phyloP scores from a whole-genome alignment of 1,284 basidiomycete genomes.

The Cutaneotrichosporon sp. region DNA sequence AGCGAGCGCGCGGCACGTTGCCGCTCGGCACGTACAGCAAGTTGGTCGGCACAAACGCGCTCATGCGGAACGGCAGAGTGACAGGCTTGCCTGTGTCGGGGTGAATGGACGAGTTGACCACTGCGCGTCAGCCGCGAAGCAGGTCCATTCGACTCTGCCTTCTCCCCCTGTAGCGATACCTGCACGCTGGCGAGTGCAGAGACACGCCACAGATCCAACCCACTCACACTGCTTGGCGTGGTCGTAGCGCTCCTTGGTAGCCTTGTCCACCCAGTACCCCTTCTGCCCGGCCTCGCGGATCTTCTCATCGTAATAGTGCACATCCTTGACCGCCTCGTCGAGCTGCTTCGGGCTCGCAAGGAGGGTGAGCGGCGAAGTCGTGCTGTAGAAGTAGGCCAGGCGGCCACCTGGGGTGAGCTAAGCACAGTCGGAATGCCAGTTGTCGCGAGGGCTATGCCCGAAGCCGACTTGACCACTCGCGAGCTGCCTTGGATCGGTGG shows the following conservation, averaged over 20 bases:
- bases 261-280: conserved; percentile 41
- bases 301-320: conserved; percentile 40
- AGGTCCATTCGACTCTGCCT: no score
- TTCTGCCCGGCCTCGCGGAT: conserved; percentile 41
- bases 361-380: conserved; percentile 54
- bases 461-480: no score
- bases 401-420: conserved; percentile 44
- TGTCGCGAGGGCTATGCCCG: no score
- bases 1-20: no score
- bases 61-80: conserved; percentile 54
- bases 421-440: no score
- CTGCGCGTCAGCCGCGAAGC: conserved; percentile 25
- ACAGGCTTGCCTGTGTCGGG: conserved; percentile 52
- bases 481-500: no score
- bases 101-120: conserved; percentile 51
- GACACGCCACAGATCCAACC: no score
- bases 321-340: conserved; percentile 39
- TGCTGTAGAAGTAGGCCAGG: conserved; percentile 52
- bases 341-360: conserved; percentile 49
- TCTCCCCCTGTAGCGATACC: no score
- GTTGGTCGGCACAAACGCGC: conserved; percentile 55
- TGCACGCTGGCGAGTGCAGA: no score
- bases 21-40: conserved; percentile 42
- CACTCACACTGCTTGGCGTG: conserved; percentile 50
- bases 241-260: conserved; percentile 43